Evolutionary conservation across 208 protist species (phyloP).

Genomic region (Acanthamoeba lenticulata): DNA sequence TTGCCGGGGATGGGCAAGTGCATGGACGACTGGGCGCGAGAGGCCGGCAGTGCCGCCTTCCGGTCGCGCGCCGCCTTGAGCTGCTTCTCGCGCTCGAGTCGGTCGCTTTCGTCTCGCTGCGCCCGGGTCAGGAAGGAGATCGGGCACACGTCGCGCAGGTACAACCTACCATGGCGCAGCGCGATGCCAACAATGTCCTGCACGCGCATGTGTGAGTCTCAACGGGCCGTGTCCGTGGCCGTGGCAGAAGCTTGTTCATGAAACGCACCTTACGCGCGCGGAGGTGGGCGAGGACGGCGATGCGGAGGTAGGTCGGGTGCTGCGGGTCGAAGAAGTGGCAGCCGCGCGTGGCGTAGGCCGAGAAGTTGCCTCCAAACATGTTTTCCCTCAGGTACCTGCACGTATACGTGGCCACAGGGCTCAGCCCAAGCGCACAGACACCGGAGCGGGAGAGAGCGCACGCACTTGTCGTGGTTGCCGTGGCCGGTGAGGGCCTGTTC

Average conservation of each 20-base stretch:
- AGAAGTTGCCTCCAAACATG: not conserved
- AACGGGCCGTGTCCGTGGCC: no score
- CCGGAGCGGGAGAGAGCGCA: not conserved
- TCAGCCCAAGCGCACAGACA: not conserved
- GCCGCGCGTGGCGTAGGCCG: not conserved
- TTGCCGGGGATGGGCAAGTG: not conserved
- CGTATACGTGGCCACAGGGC: no score
- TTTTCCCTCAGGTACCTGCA: not conserved
- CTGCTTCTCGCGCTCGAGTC: not conserved
- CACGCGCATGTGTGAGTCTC: no score
- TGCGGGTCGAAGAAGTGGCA: conserved; percentile 23
- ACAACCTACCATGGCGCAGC: not conserved
- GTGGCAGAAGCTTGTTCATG: no score
- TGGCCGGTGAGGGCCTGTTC: conserved; percentile 18
- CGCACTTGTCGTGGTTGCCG: conserved; percentile 17
- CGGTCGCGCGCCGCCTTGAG: not conserved
- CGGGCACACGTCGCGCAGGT: not conserved
- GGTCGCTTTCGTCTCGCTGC: not conserved
- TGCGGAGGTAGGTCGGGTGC: conserved; percentile 11
- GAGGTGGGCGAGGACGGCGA: not conserved
- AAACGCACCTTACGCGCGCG: not conserved
- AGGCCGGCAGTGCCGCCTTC: not conserved
- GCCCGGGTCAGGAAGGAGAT: not conserved
- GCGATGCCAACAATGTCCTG: not conserved
- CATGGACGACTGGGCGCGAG: not conserved